Percentiles rank a stretch among this genome's conserved stretches.
phyloP scores from a whole-genome alignment of 306 rosid genomes.

The Mimosa bimucronata region DNA sequence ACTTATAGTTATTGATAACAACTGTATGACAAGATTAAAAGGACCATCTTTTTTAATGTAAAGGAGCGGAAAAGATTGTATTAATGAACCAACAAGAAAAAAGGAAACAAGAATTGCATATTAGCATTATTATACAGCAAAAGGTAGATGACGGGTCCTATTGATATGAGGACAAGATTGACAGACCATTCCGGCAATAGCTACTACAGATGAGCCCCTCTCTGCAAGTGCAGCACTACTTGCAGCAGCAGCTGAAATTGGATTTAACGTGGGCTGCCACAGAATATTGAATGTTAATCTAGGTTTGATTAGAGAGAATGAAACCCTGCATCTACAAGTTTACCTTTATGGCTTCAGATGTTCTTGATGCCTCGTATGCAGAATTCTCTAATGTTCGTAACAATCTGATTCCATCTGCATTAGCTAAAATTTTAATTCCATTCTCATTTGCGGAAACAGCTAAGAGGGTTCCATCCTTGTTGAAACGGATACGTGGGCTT shows the following conservation, averaged over 20 bases:
- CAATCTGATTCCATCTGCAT: slow-evolving; percentile 70
- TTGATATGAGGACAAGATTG: slow-evolving; percentile 29
- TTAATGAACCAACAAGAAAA: not conserved
- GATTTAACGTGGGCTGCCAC: slow-evolving; percentile 76
- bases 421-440: slow-evolving; percentile 88
- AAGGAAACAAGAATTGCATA: slow-evolving; percentile 20
- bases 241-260: slow-evolving; percentile 76
- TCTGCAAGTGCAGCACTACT: slow-evolving; percentile 74
- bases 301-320: not conserved
- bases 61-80: not conserved
- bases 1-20: slow-evolving; percentile 30
- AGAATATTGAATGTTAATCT: slow-evolving; percentile 29
- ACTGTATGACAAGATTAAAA: slow-evolving; percentile 12
- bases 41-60: slow-evolving; percentile 1
- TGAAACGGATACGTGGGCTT: slow-evolving; percentile 96
- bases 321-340: slow-evolving; percentile 28
- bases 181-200: slow-evolving; percentile 88
- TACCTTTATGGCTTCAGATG: slow-evolving; percentile 86
- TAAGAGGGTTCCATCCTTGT: slow-evolving; percentile 88
- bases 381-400: slow-evolving; percentile 70
- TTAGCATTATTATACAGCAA: not conserved
- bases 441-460: slow-evolving; percentile 95
- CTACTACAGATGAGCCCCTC: slow-evolving; percentile 69
- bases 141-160: slow-evolving; percentile 21
- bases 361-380: slow-evolving; percentile 75